Conservation (phyloP, 257 asterid genomes). For the Ocimum tenuiflorum region DNA sequence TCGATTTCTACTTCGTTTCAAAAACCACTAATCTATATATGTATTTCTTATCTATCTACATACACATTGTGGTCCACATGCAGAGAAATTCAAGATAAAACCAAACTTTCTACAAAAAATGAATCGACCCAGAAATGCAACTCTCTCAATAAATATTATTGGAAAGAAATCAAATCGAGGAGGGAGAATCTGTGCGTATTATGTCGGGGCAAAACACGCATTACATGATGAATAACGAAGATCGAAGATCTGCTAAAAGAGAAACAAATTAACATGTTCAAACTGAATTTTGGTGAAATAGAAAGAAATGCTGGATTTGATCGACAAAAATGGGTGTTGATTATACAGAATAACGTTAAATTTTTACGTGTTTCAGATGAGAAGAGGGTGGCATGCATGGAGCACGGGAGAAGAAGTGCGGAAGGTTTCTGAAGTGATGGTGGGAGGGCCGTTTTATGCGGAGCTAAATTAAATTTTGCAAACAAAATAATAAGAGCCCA, state of each 20-base stretch:
- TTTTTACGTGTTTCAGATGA: neutral
- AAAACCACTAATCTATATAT: neutral
- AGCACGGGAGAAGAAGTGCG: neutral
- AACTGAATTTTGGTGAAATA: neutral
- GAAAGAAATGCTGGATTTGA: neutral
- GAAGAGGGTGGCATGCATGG: neutral
- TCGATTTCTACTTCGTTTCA: neutral
- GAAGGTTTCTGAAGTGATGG: constrained; percentile 14
- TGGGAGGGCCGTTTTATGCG: constrained; percentile 23
- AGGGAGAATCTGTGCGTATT: neutral
- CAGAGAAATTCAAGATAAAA: neutral
- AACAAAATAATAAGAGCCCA: neutral
- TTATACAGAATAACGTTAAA: neutral
- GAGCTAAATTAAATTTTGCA: neutral
- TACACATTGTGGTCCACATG: neutral
- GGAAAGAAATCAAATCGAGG: neutral
- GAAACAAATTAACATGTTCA: neutral
- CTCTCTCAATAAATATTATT: no score
- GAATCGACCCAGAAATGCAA: neutral
- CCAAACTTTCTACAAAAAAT: neutral
- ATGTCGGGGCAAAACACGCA: neutral
- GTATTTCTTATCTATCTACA: neutral
- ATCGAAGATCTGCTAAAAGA: neutral
- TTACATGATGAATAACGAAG: neutral
- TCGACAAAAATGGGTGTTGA: neutral